Conservation (phyloP, 2,329 filamentous ascomycete species). For the Ilyonectria destructans region DNA sequence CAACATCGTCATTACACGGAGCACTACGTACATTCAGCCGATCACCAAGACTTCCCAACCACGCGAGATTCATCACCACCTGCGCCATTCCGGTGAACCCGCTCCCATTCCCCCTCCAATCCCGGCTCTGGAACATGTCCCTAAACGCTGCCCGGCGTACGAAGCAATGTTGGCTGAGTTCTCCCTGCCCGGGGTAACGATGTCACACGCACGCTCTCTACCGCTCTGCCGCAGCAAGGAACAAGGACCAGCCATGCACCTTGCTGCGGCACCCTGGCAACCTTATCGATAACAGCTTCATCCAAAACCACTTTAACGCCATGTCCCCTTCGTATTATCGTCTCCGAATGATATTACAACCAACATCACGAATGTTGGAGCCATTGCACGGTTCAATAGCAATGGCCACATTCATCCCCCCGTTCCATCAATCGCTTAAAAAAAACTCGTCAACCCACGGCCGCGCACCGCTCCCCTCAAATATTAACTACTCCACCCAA, state of each 20-base stretch:
- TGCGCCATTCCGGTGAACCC: constrained; percentile 4
- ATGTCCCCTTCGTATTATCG: neutral
- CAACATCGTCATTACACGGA: constrained; percentile 12
- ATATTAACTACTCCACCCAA: constrained; percentile 17
- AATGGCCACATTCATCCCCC: neutral
- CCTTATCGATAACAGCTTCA: constrained; percentile 28
- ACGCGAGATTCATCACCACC: constrained; percentile 26
- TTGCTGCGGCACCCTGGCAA: constrained; percentile 20
- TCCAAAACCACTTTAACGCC: neutral
- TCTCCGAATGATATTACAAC: neutral
- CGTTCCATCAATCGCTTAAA: neutral
- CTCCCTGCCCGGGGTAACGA: constrained; percentile 27
- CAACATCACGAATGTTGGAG: neutral
- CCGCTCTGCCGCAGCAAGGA: constrained; percentile 11
- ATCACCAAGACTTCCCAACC: constrained; percentile 3
- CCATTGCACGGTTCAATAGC: neutral
- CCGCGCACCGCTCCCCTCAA: constrained; percentile 5
- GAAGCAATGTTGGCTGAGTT: neutral
- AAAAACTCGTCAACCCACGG: neutral
- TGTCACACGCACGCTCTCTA: constrained; percentile 11
- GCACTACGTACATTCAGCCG: neutral
- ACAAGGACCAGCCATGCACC: neutral
- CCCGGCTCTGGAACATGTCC: neutral
- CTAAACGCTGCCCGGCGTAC: neutral
- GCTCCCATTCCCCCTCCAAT: neutral